Conservation (phyloP, 208 protist species). For the Leishmania gerbilli region DNA sequence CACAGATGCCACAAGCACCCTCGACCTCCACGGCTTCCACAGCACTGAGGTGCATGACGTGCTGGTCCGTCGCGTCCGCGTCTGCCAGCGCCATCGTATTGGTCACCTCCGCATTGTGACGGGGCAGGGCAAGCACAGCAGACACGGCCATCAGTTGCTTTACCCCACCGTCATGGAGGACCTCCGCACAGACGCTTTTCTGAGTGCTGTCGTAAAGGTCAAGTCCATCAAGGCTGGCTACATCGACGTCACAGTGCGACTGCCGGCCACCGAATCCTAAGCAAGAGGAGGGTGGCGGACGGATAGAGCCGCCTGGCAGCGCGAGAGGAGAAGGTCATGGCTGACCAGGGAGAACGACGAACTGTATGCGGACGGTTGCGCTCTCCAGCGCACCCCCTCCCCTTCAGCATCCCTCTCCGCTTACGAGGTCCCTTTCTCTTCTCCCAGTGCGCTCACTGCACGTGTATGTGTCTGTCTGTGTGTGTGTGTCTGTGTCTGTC, state of each 20-base stretch:
- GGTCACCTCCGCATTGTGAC: conserved; percentile 53
- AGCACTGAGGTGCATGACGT: conserved; percentile 70
- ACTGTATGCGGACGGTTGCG: neutral
- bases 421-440: neutral
- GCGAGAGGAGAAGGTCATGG: neutral
- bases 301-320: neutral
- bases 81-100: conserved; percentile 55
- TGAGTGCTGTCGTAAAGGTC: conserved; percentile 30
- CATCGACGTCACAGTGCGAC: conserved; percentile 38
- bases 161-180: conserved; percentile 39
- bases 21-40: conserved; percentile 89
- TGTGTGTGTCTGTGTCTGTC: no score
- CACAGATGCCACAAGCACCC: conserved; percentile 35
- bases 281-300: neutral
- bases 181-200: conserved; percentile 41
- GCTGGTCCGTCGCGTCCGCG: conserved; percentile 60
- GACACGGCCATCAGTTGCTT: conserved; percentile 41
- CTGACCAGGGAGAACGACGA: neutral
- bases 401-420: neutral
- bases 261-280: neutral
- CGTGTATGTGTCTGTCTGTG: neutral
- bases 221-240: conserved; percentile 50
- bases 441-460: neutral
- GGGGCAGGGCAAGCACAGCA: conserved; percentile 73
- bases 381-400: neutral